Evolutionary conservation across 306 rosid species (phyloP).

Genomic region (Trifolium fragiferum): DNA sequence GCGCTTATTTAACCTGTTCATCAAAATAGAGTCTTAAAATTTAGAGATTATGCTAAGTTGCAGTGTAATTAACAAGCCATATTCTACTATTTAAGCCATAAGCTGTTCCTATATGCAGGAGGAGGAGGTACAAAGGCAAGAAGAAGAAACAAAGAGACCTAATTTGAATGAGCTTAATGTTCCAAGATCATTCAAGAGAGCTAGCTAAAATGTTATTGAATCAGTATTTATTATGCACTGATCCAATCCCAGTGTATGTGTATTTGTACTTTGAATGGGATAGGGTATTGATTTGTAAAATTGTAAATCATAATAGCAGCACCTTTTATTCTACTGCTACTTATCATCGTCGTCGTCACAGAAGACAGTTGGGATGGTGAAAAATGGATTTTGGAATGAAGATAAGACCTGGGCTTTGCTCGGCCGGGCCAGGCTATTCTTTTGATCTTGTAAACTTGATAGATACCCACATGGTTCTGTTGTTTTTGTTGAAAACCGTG

Average conservation of each 20-base stretch:
- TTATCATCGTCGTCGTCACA: not conserved
- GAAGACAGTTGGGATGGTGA: conserved; percentile 57
- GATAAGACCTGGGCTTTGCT: conserved; percentile 54
- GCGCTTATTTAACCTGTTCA: not conserved
- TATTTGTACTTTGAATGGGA: conserved; percentile 50
- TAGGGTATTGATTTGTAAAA: conserved; percentile 72
- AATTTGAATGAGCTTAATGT: conserved; percentile 53
- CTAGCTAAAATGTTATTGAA: conserved; percentile 49
- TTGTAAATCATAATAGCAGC: conserved; percentile 87
- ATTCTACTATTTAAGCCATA: conserved; percentile 9
- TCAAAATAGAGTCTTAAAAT: too few species aligned
- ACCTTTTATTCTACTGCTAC: conserved; percentile 48
- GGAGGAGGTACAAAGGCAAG: conserved; percentile 54
- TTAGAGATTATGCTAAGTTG: not conserved
- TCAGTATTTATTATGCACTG: conserved; percentile 46
- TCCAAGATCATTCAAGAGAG: conserved; percentile 61
- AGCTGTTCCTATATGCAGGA: conserved; percentile 55
- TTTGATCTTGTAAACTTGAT: conserved; percentile 61
- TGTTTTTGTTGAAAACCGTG: conserved; percentile 76
- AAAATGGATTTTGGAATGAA: conserved; percentile 55
- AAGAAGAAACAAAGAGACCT: conserved; percentile 58
- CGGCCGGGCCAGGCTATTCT: conserved; percentile 73
- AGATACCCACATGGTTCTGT: conserved; percentile 77
- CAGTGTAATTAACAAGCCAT: not conserved
- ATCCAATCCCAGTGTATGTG: conserved; percentile 40